Evolutionary conservation across 202 grass and related monocot genomes (phyloP), one percentile per base, ranked within the genome.

Genomic region (Saccharum hybrid): DNA sequence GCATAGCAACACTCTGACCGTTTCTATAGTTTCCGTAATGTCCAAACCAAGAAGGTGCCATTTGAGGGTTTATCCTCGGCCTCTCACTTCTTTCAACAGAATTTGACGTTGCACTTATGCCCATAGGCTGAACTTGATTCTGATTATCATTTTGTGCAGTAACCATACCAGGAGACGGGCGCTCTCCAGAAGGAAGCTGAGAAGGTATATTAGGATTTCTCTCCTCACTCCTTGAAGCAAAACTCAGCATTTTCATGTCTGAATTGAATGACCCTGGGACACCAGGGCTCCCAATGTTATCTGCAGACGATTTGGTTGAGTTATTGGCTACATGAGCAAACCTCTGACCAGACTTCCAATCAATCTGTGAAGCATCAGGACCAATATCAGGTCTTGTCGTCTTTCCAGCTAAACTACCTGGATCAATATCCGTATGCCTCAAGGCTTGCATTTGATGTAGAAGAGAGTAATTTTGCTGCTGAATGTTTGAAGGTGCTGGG

Each of bases 21-120:
- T 94, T 99, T 91, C 86, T 88, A 70, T 96, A 86, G 72, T 52
- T 92, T 78, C 88, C 91, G 23, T 94, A 91, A 52, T 90, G 93
- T 65, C 86, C 93, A 88, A 96, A 96, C 97, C 91, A 96, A 75
- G 93, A 96, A 68, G 97, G 93, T 79, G 91, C 91, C 88, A 99
- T 99, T 74, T 94, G 97, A 89, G 91, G 93, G 82, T 89, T 99
- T 80, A 96, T 91, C 57, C 86, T 87, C 12, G 91, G 80, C 15
- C 70, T 83, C 72, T 99, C 89, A 42, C 42, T 84, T 90, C 86
- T 86, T 88, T 88, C 89, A 54, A 85, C 60, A 86, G 85, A 68
- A 86, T 75, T 86, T 59, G 75, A 73, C 77, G 70, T 36, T 80
- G 84, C 43, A 86, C 64, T 85, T 68, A 85, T 63, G 60, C 48